phyloP scores from a whole-genome alignment of 768 basidiomycete species.

The Kwoniella mangroviensis region DNA sequence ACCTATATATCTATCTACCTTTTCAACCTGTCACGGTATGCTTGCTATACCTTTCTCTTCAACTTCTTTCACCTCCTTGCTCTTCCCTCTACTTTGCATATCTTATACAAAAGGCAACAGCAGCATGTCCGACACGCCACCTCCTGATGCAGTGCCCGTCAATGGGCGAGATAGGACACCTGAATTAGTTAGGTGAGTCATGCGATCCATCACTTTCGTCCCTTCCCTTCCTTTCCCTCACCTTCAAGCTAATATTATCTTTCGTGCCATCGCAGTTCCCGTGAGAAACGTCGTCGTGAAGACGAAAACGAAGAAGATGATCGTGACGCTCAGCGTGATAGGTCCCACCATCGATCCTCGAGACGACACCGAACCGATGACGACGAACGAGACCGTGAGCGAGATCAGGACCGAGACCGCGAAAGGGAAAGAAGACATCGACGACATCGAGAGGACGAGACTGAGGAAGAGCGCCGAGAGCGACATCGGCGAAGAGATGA shows the following conservation, averaged over 20 bases:
- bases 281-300: conserved; percentile 64
- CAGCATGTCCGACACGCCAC: conserved; percentile 42
- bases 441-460: conserved; percentile 35
- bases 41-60: neutral
- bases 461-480: conserved; percentile 26
- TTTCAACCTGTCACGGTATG: neutral
- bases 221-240: neutral
- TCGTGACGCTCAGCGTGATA: conserved; percentile 34
- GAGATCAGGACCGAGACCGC: conserved; percentile 29
- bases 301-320: conserved; percentile 59
- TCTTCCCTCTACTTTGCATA: neutral
- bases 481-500: conserved; percentile 27
- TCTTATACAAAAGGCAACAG: neutral
- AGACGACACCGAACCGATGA: conserved; percentile 51
- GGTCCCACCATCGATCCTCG: conserved; percentile 43
- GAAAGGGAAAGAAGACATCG: conserved; percentile 28
- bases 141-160: conserved; percentile 9
- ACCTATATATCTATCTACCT: neutral
- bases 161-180: conserved; percentile 42
- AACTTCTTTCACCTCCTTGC: conserved; percentile 1
- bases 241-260: neutral
- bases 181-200: conserved; percentile 47
- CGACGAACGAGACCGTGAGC: conserved; percentile 49
- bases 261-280: conserved; percentile 47
- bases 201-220: neutral